Percentiles rank a stretch among this genome's conserved stretches.
Conservation (phyloP, 352 stramenopile genomes). For the Phytophthora pini region DNA sequence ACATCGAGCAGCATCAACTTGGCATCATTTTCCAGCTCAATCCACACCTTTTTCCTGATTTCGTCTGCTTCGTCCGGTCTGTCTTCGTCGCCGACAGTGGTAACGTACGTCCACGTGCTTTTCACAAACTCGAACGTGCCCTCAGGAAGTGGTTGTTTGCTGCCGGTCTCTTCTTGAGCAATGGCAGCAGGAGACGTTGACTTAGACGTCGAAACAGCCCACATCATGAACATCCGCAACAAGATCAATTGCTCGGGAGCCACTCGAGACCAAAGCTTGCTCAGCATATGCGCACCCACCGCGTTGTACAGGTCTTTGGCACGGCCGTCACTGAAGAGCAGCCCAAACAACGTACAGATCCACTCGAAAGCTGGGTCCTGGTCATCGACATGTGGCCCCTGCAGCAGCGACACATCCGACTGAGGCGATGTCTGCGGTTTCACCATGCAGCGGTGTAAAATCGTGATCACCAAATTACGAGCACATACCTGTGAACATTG, state of each 20-base stretch:
- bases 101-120: slow-evolving; percentile 60
- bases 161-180: slow-evolving; percentile 9
- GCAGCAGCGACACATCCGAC: slow-evolving; percentile 6
- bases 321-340: slow-evolving; percentile 58
- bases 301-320: slow-evolving; percentile 72
- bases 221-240: slow-evolving; percentile 79
- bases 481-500: slow-evolving; percentile 50
- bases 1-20: slow-evolving; percentile 80
- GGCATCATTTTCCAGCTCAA: slow-evolving; percentile 75
- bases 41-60: slow-evolving; percentile 74
- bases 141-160: slow-evolving; percentile 15
- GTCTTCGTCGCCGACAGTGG: slow-evolving; percentile 55
- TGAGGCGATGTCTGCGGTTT: slow-evolving; percentile 26
- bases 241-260: slow-evolving; percentile 85
- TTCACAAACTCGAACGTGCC: slow-evolving; percentile 62
- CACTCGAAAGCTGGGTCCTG: slow-evolving; percentile 81
- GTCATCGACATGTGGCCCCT: slow-evolving; percentile 35
- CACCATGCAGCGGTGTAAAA: slow-evolving; percentile 77
- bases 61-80: slow-evolving; percentile 64
- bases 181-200: background rate
- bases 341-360: slow-evolving; percentile 72
- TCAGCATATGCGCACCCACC: slow-evolving; percentile 77
- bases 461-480: slow-evolving; percentile 74
- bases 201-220: slow-evolving; percentile 36
- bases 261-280: slow-evolving; percentile 79